phyloP scores from a whole-genome alignment of 257 asterid species.

The Salvia splendens region DNA sequence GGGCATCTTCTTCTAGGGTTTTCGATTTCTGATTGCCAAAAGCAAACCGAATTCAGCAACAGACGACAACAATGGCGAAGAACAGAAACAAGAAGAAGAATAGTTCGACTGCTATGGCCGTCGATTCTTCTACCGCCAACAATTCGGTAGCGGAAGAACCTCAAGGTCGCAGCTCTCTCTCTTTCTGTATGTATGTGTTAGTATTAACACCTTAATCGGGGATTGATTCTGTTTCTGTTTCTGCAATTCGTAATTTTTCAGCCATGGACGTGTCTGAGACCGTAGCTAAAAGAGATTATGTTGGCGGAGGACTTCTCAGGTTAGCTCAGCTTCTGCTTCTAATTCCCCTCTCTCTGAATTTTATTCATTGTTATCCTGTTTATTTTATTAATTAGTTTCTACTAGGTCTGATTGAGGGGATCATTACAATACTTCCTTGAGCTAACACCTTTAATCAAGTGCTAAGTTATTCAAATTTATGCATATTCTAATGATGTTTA shows the following conservation, averaged over 20 bases:
- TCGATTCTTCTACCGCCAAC: neutral
- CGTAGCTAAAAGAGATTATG: neutral
- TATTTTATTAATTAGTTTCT: neutral
- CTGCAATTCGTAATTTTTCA: conserved; percentile 4
- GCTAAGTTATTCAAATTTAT: no score
- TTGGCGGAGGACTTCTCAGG: conserved; percentile 6
- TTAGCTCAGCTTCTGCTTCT: conserved; percentile 5
- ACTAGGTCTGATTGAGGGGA: neutral
- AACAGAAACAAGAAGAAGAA: conserved; percentile 22
- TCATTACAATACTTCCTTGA: neutral
- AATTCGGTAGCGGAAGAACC: neutral
- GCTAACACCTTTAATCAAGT: no score
- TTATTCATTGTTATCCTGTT: neutral
- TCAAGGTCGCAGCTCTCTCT: conserved; percentile 17
- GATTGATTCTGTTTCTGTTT: neutral
- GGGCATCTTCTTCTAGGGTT: neutral
- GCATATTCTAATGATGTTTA: no score
- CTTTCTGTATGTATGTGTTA: neutral
- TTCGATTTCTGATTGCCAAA: neutral
- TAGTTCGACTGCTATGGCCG: conserved; percentile 10
- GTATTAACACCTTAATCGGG: neutral
- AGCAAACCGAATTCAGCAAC: neutral
- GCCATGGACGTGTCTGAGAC: conserved; percentile 26
- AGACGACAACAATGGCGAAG: conserved; percentile 16
- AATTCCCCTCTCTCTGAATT: neutral